Evolutionary conservation across 768 basidiomycete species (phyloP).

Genomic region (Pleurotus pulmonarius): DNA sequence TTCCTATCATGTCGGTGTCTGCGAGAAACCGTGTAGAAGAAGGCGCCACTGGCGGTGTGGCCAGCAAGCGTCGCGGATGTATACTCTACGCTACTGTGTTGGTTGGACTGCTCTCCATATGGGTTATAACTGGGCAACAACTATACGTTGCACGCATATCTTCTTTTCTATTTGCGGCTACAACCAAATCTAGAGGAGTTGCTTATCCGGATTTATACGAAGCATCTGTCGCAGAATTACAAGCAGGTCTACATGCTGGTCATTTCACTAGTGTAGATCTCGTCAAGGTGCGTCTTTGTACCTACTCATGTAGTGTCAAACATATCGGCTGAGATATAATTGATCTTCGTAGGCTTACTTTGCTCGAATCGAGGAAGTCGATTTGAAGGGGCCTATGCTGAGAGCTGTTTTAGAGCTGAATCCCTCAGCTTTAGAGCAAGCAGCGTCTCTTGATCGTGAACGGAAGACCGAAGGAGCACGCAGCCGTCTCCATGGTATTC

Average conservation of each 20-base stretch:
- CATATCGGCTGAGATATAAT: neutral
- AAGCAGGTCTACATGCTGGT: conserved; percentile 44
- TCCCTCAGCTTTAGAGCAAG: conserved; percentile 46
- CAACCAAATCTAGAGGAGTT: too few relatives aligned
- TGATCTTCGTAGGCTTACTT: conserved; percentile 49
- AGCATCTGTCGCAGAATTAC: conserved; percentile 51
- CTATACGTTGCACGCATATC: too few relatives aligned
- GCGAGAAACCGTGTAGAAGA: too few relatives aligned
- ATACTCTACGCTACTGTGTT: too few relatives aligned
- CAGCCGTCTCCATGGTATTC: conserved; percentile 52
- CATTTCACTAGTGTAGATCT: conserved; percentile 58
- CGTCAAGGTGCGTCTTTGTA: conserved; percentile 39
- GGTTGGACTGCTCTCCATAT: too few relatives aligned
- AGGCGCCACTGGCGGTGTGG: too few relatives aligned
- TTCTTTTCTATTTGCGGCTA: too few relatives aligned
- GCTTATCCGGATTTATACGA: conserved; percentile 56
- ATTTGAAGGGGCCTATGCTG: conserved; percentile 51
- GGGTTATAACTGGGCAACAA: too few relatives aligned
- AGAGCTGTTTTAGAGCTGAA: conserved; percentile 60
- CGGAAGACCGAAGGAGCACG: conserved; percentile 37
- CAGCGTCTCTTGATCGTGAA: conserved; percentile 45
- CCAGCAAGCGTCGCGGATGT: too few relatives aligned
- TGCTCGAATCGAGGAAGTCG: conserved; percentile 67
- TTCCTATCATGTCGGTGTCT: too few relatives aligned
- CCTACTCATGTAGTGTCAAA: neutral